A percentile compares a stretch with the other conserved stretches of the same genome.
These are phyloP conservation scores for Auricularia sp. DNA, from an alignment of 768 basidiomycete genomes.

Conservation along the genomic window DNA sequence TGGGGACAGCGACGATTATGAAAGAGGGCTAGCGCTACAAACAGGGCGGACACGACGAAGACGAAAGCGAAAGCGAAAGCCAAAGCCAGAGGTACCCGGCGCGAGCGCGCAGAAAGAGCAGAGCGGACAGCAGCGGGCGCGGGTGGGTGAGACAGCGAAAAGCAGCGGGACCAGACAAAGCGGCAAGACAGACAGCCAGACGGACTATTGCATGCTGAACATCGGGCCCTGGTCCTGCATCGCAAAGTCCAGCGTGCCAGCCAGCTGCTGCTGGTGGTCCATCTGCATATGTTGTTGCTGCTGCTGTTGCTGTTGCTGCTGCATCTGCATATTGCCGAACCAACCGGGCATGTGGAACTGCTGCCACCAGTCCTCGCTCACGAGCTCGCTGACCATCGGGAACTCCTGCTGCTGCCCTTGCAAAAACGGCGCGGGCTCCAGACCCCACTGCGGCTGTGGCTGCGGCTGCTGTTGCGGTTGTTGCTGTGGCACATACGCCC, in stretches of 20 bases:
- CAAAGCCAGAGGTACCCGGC: neutral
- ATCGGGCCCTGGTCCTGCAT: too few relatives aligned
- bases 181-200: too few relatives aligned
- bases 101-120: neutral
- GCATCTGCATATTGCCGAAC: neutral
- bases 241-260: too few relatives aligned
- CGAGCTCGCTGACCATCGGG: neutral
- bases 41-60: neutral
- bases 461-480: neutral
- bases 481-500: neutral
- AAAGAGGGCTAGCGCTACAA: neutral
- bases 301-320: neutral
- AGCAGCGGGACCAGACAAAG: too few relatives aligned
- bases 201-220: too few relatives aligned
- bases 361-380: neutral
- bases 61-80: neutral
- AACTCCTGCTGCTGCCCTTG: neutral
- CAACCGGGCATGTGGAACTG: neutral
- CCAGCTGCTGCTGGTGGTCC: neutral
- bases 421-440: neutral
- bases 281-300: neutral
- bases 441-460: neutral
- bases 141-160: too few relatives aligned
- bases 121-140: neutral
- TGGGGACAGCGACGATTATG: neutral